phyloP scores from a whole-genome alignment of 75 land plant genomes.

The Azolla pinnata region DNA sequence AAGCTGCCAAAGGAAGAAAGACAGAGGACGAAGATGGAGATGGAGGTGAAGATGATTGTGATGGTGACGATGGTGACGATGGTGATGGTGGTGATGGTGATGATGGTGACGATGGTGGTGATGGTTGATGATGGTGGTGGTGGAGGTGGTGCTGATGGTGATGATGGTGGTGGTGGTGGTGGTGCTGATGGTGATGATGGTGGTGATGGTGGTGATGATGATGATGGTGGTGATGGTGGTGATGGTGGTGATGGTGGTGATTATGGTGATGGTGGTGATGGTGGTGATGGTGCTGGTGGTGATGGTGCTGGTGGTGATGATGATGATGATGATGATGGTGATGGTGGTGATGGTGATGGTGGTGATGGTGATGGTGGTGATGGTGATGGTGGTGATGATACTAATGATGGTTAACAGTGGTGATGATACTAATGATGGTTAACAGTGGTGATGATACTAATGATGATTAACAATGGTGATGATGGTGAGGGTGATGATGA shows the following conservation, averaged over 20 bases:
- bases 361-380: no score
- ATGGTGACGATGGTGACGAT: slow-evolving; percentile 13
- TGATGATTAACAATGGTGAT: no score
- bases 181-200: background rate
- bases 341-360: no score
- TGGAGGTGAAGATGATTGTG: slow-evolving; percentile 5
- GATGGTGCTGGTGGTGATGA: no score
- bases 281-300: background rate
- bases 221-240: background rate
- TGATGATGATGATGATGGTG: no score
- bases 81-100: slow-evolving; percentile 4
- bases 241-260: background rate
- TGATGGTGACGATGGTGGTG: slow-evolving; percentile 6
- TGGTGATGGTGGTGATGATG: background rate
- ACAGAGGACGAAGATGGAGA: no score
- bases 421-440: no score
- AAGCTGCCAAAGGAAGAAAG: no score
- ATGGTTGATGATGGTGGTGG: slow-evolving; percentile 15
- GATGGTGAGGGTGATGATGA: no score
- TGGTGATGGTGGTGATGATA: no score
- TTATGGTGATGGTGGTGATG: slow-evolving; percentile 8
- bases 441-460: no score
- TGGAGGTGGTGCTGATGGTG: slow-evolving; percentile 5
- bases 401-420: no score
- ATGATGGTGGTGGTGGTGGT: slow-evolving; percentile 15